Evolutionary conservation across 441 rosid genomes (phyloP), one percentile per base, ranked within the genome.

Genomic region (Populus hybrid): DNA sequence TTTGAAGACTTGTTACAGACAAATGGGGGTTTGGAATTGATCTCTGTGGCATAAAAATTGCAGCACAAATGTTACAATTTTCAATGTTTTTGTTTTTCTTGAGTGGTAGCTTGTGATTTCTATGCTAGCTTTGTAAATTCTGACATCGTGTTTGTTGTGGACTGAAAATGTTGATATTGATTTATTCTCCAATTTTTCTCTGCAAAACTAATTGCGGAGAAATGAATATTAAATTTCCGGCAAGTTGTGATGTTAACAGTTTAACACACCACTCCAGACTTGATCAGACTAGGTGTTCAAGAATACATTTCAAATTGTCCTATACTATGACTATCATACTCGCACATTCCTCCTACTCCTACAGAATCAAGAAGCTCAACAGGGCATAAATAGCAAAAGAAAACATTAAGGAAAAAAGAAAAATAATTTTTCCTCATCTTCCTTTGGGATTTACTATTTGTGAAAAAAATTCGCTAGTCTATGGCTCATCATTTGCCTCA

Each of bases 361-460:
- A 38, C 42, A 38, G 11, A 38, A 38, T 38, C 42, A 38, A 8
- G 42, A 38, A 38, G 11, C 42, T 38, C 42, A 10, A 38, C 42
- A 38, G 11, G 42, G 42, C 42, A 8, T 38, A 38, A 38, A 38
- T 38, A 3, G 42, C 42, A 38, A 10, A 38, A 38, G 11, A 38
- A 3, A 38, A 38, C 42, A 38, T 38, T 38, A 38, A 38, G 11
- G 42, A 38, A 38, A 38, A 38, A 38, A 10, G 42, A 38, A 38
- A 38, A 38, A 38, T 38, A 38, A 2, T 8, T 4, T 26, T 20
- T 16, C 24, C 80, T 87, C 86, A 95, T 83, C 99, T 92, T 82
- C 98, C 98, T 83, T 89, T 91, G 1, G 98, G 99, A 84, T 92
- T 90, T 87, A 89, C 93, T 85, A 93, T 90, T 83, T 95, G 98